Base-by-base conservation (phyloP, 2,329 filamentous ascomycete genomes). In the Sclerotinia subarctica region DNA sequence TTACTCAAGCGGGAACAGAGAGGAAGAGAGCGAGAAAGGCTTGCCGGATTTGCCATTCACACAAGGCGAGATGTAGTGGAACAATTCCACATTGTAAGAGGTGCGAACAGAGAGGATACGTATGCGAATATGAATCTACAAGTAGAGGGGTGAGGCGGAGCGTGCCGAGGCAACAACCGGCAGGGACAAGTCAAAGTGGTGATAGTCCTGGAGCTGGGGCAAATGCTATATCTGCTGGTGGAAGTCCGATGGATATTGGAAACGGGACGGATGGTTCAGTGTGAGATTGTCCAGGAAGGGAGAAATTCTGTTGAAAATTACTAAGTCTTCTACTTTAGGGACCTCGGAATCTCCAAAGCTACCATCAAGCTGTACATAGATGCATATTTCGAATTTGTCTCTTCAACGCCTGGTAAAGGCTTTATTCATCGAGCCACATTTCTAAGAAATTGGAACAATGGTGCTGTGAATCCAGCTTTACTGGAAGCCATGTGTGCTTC, bases 361-460 rank as follows among this genome's bases (percentile, higher is more conserved):
- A 67, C 64, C 38, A 67, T 56, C 21, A 67, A 67, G 49, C 56
- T 35, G 38, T 67, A 62, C 29, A 62, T 67, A 44, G 64, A 67
- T 62, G 64, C 64, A 21, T 67, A 67, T 35, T 67, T 67, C 19
- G 64, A 67, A 19, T 67, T 67, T 62, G 46, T 67, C 11, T 67
- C 64, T 62, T 67, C 64, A n/a, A 67, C 57, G 5, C 64, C 64
- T 24, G 64, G 64, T 5, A 67, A 67, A 62, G 64, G 64, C 2
- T 67, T 67, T 32, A 67, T 67, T 32, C 64, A 67, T 8, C 64
- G 64, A 35, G 64, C 64, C 35, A 67, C 64, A 32, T 67, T 67
- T 35, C 35, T 67, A 6, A 67, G 64, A 5, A 67, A 67, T 62
- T 67, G 64, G 64, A 67, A 62, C 26, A 67, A 59, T 46, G 56